Evolutionary conservation across 352 stramenopile species (phyloP), one percentile per base, ranked within the genome.

Genomic region (Phytophthora pseudosyringae): DNA sequence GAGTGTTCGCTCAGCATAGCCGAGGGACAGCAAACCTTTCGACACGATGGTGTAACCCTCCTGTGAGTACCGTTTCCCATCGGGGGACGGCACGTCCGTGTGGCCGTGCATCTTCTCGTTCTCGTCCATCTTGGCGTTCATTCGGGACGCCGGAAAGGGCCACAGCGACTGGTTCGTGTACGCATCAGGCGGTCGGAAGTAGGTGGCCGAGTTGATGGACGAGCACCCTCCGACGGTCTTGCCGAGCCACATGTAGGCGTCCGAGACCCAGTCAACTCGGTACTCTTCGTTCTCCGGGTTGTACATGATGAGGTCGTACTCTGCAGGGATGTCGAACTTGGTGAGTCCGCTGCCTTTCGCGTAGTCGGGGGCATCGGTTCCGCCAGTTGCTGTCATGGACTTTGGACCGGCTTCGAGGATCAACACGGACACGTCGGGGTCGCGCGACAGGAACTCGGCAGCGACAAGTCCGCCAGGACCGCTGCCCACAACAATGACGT

Each of bases 151-250:
- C 28, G 81, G 47, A 43, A 88, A 80, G 10, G 81, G 81, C 81
- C 81, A 90, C 11, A 63, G 58, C 9, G 67, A 69, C 40, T 71
- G 69, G 44, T 67, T 71, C n/a, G 75, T 63, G 71, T 82, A 90
- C 3, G 45, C 59, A 55, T 90, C 77, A 29, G 81, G 67, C 8
- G 79, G 76, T n/a, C 86, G 82, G 25, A 95, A 86, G 76, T 94
- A 94, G 3, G 95, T 78, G 58, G 85, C 84, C n/a, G 65, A 88
- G 63, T 96, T 97, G 51, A 95, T 87, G n/a, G 78, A 88, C 47
- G 76, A 93, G 57, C 78, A 94, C 9, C 89, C 90, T 48, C 88
- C 90, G 3, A 97, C 68, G 29, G 82, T 78, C 60, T 94, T 93
- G 57, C 86, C 85, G 6, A 89, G 74, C 60, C 69, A 89, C 68